Base-by-base conservation (phyloP, 1,284 basidiomycete species). In the Trametes hirsuta region DNA sequence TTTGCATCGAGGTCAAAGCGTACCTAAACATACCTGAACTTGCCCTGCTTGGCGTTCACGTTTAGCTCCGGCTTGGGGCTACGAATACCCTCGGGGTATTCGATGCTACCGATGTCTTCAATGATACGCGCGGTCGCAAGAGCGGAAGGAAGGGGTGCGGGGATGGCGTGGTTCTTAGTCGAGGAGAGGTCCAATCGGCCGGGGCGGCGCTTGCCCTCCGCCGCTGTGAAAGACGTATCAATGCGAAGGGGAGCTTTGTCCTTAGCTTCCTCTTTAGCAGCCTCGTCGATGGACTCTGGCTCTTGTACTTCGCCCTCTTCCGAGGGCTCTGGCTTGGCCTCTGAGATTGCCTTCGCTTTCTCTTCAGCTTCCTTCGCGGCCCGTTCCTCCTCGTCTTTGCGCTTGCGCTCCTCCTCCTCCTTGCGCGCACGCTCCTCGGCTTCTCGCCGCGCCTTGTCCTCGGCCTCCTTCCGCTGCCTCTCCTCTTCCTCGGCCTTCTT, bases 41-140 rank as follows among this genome's bases (percentile, higher is more conserved):
- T 97, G 69, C 96, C 95, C 61, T 87, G 84, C 70, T 91, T 90
- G 15, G 90, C 90, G 61, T 90, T 86, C 60, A 85, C 81, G 76
- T 98, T 98, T 68, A 98, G 88, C 69, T 94, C 93, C 8, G 90
- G 77, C 67, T 84, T 86, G 3, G 96, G 97, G 63, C 95, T 94
- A 74, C 84, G 83, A 73, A 96, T 85, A 47, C 91, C 87, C 59
- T 87, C 86, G 4, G 96, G 96, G 72, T 99, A 99, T 22, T 83
- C 77, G 48, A 98, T 84, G 56, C 84, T 79, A 44, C 80, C 82
- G 53, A 99, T 82, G 75, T 97, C 90, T 60, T 94, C 89, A 66
- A 99, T 97, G 60, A 86, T 82, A 47, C 87, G 84, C 36, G 93
- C 93, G 34, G 87, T 86, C 37, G 85, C 82, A 40, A 93, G 81